Conservation (phyloP, 1,284 basidiomycete species). For the Hemileia vastatrix region DNA sequence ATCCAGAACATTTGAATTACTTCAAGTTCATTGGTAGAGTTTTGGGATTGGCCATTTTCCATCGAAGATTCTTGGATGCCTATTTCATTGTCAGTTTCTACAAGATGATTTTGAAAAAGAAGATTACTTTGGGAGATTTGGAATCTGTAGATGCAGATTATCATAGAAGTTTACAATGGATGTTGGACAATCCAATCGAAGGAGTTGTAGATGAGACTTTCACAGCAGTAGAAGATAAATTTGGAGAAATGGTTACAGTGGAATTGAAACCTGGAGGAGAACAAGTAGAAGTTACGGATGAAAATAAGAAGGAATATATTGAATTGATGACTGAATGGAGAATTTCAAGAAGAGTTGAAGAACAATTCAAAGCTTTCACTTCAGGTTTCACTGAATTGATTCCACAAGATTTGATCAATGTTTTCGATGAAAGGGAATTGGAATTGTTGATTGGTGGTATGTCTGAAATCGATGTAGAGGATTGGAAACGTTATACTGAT, state of each 20-base stretch:
- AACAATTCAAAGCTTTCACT: conserved; percentile 94
- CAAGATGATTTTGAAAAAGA: conserved; percentile 93
- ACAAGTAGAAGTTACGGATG: conserved; percentile 77
- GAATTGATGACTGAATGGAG: conserved; percentile 88
- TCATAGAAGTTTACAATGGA: conserved; percentile 86
- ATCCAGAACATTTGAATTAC: conserved; percentile 97
- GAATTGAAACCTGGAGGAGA: conserved; percentile 81
- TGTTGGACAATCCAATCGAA: conserved; percentile 94
- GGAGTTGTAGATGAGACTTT: conserved; percentile 91
- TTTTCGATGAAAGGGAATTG: conserved; percentile 95
- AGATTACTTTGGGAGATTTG: conserved; percentile 68
- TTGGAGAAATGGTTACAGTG: conserved; percentile 87
- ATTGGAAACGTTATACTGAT: conserved; percentile 56
- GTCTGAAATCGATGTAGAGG: conserved; percentile 82
- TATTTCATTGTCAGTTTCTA: conserved; percentile 99
- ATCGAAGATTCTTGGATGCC: conserved; percentile 92
- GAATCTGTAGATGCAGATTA: conserved; percentile 83
- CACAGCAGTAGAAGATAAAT: conserved; percentile 84
- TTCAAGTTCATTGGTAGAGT: conserved; percentile 98
- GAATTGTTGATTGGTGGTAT: conserved; percentile 95
- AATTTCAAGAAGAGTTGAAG: conserved; percentile 81
- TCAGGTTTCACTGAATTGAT: conserved; percentile 89
- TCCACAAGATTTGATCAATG: conserved; percentile 85
- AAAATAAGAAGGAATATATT: conserved; percentile 98
- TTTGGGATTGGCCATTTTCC: conserved; percentile 92